Conservation (phyloP, 1,284 basidiomycete species). For the Xanthoconium separans region DNA sequence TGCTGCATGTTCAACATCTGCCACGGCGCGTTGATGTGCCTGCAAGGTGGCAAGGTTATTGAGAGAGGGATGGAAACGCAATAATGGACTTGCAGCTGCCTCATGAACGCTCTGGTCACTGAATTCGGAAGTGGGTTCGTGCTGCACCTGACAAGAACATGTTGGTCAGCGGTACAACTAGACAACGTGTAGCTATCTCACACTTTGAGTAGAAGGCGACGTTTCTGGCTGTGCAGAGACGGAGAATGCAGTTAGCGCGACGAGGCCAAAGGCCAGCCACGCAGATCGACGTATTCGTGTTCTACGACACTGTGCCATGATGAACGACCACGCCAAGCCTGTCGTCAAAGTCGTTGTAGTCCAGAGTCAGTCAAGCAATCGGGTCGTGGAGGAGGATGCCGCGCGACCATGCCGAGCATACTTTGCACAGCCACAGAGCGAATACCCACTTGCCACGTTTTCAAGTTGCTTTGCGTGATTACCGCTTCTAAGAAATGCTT, state of each 20-base stretch:
- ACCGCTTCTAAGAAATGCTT: too few relatives aligned
- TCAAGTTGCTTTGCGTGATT: background rate
- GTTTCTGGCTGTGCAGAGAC: slow-evolving; percentile 35
- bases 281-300: slow-evolving; percentile 50
- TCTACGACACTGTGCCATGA: slow-evolving; percentile 22
- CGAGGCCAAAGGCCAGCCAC: slow-evolving; percentile 58
- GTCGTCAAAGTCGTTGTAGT: background rate
- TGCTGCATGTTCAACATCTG: slow-evolving; percentile 40
- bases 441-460: slow-evolving; percentile 17
- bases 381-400: background rate
- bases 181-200: slow-evolving; percentile 8
- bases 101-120: slow-evolving; percentile 10
- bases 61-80: background rate
- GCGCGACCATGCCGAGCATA: too few relatives aligned
- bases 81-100: slow-evolving; percentile 16
- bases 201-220: slow-evolving; percentile 22
- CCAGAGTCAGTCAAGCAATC: too few relatives aligned
- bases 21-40: slow-evolving; percentile 9
- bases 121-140: slow-evolving; percentile 6
- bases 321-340: background rate
- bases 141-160: slow-evolving; percentile 12
- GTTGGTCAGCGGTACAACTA: background rate
- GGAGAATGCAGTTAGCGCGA: slow-evolving; percentile 45
- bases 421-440: slow-evolving; percentile 17
- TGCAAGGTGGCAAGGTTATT: slow-evolving; percentile 11